Percentiles rank a stretch among this genome's conserved stretches.
Evolutionary conservation across 768 basidiomycete genomes (phyloP).

Genomic region (Termitomyces bulborhizus): DNA sequence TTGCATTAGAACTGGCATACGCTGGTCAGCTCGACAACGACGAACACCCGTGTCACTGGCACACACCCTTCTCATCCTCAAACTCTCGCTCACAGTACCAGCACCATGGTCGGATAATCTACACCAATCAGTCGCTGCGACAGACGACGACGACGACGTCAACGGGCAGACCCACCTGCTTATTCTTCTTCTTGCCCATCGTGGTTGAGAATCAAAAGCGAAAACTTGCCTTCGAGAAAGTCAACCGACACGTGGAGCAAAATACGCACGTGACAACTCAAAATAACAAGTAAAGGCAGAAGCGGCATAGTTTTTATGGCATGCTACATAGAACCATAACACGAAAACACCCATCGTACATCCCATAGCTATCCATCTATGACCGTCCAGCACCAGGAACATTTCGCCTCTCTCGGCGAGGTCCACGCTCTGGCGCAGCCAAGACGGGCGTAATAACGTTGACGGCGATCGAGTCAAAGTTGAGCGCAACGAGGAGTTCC

Average conservation of each 20-base stretch:
- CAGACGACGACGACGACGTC: not conserved
- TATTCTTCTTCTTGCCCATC: slow-evolving; percentile 60
- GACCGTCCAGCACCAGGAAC: slow-evolving; percentile 75
- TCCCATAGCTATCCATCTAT: slow-evolving; percentile 10
- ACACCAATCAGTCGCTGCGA: slow-evolving; percentile 2
- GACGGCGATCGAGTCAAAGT: slow-evolving; percentile 90
- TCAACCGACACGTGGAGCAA: not conserved
- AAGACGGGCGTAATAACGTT: slow-evolving; percentile 60
- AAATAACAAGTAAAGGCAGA: not conserved
- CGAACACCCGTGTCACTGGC: not conserved
- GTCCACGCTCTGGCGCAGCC: slow-evolving; percentile 62
- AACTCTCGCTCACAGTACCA: slow-evolving; percentile 99
- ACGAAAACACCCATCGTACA: not conserved
- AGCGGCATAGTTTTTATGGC: slow-evolving; percentile 11
- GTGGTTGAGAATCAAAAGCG: slow-evolving; percentile 3
- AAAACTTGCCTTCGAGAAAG: not conserved
- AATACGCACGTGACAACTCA: not conserved
- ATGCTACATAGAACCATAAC: slow-evolving; percentile 5
- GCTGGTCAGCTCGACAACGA: not conserved
- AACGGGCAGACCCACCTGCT: slow-evolving; percentile 32
- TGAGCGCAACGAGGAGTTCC: slow-evolving; percentile 86
- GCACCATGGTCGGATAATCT: slow-evolving; percentile 92
- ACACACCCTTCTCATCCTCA: slow-evolving; percentile 95
- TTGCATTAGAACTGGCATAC: slow-evolving; percentile 81
- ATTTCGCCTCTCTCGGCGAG: slow-evolving; percentile 67